These are phyloP conservation scores for Aegilops speltoides DNA, from an alignment of 176 grass and related monocot genomes.

Conservation along the genomic window DNA sequence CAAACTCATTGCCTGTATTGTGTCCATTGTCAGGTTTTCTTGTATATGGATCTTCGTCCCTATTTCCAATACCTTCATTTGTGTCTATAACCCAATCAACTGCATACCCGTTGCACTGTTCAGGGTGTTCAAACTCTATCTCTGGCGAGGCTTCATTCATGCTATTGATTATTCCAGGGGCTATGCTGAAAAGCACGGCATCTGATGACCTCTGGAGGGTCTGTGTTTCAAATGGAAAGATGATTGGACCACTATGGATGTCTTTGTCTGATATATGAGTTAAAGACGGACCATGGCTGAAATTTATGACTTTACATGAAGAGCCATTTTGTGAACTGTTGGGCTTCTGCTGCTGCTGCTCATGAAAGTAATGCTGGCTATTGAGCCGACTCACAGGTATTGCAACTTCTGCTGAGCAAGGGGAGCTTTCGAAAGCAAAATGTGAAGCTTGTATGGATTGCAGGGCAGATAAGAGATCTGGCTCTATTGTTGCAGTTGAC, in stretches of 20 bases:
- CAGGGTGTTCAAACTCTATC: slow-evolving; percentile 35
- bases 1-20: slow-evolving; percentile 19
- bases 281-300: slow-evolving; percentile 27
- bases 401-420: slow-evolving; percentile 52
- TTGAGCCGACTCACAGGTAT: slow-evolving; percentile 30
- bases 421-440: slow-evolving; percentile 50
- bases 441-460: slow-evolving; percentile 37
- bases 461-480: slow-evolving; percentile 43
- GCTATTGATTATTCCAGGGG: slow-evolving; percentile 43
- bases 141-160: slow-evolving; percentile 34
- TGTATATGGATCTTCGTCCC: slow-evolving; percentile 16
- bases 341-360: slow-evolving; percentile 23
- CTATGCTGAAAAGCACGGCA: slow-evolving; percentile 52
- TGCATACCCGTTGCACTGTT: slow-evolving; percentile 34
- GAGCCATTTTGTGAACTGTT: slow-evolving; percentile 40
- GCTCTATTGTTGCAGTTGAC: slow-evolving; percentile 30
- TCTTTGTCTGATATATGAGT: slow-evolving; percentile 36
- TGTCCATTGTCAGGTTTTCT: slow-evolving; percentile 25
- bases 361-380: slow-evolving; percentile 36
- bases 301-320: slow-evolving; percentile 43
- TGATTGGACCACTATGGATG: slow-evolving; percentile 35
- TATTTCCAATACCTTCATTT: slow-evolving; percentile 30
- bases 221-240: slow-evolving; percentile 50
- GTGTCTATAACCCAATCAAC: slow-evolving; percentile 33
- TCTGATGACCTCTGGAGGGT: slow-evolving; percentile 34